Base-by-base conservation (phyloP, 2,329 filamentous ascomycete genomes). In the Fusarium domesticum region DNA sequence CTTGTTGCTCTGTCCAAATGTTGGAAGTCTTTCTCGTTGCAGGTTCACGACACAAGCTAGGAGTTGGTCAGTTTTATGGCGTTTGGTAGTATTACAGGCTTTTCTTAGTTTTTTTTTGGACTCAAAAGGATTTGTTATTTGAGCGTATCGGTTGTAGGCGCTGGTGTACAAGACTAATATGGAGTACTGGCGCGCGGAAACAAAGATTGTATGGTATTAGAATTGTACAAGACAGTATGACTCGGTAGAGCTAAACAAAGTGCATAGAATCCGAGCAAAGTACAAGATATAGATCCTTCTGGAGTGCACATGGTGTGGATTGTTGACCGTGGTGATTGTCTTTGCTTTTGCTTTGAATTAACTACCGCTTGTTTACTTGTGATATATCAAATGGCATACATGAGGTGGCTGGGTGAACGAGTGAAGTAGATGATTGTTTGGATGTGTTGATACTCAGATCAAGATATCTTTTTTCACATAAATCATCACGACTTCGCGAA, bases 31-130 rank as follows among this genome's bases (percentile, higher is more conserved):
- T 15, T 23, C 37, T 40, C 23, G 31, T 28, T 25, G 7, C 14
- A 20, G 14, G 23, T 28, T 49, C 37, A 35, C 36, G 30, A 20
- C 18, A 37, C 45, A 25, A 47, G 53, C 51, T 37, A 19, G 57
- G 57, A 57, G 57, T 60, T 54, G 51, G 40, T 47, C 34, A 50
- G 18, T 45, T 28, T n/a, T 16, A 28, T 32, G 51, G 48, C 35
- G 46, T 53, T 55, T 44, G 10, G 15, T 15, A 43, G 42, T 47
- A 56, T 39, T 25, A 39, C 17, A 43, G 54, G 53, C 38, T 30
- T 35, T 40, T 50, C 43, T 44, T 48, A 42, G 18, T 57, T 47
- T 28, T 28, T 28, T 28, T 28, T 12, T 28, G 23, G 23, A 28
- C 7, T 8, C 23, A 8, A 28, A 28, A 12, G 23, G 23, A 12